Evolutionary conservation across 2,329 filamentous ascomycete species (phyloP), one percentile per base, ranked within the genome.

Genomic region (Nemania serpens): DNA sequence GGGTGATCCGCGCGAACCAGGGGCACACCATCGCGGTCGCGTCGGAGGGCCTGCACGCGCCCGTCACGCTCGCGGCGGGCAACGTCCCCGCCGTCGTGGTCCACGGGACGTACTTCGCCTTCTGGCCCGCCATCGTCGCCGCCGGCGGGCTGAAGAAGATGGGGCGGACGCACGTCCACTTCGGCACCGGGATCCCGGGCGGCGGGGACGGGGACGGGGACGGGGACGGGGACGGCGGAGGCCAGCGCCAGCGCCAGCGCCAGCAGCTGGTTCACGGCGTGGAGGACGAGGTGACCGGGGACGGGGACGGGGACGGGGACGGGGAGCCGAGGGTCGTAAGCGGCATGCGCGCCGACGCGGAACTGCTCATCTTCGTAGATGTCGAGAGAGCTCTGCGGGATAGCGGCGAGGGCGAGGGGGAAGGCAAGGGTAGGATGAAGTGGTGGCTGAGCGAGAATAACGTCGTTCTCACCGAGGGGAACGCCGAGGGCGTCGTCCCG

Each of bases 1-100:
- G 88, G 79, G 82, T 96, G 34, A 97, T 99, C 77, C 92, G 95
- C 70, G 95, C 95, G 29, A 97, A 96, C 72, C 95, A 98, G 78
- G 95, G 95, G 56, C 95, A 98, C 79, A 92, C 87, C 69, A 91
- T 99, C 72, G 86, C 87, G 71, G 78, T 88, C 37, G 88, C 91
- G 29, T 86, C 86, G n/a, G 85, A 88, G 48, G 84, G 84, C 0
- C 82, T 96, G 2, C 84, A 97, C 2, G 83, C 81, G 18, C 87
- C 88, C 6, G 80, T 97, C 59, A 88, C 86, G 1, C 72, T 85
- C 0, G 82, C 83, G 36, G 76, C 73, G 6, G 82, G 71, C 22
- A 85, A 85, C 63, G 69, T 93, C 1, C 91, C 91, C 0, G 71
- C 80, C 0, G 80, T 82, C 0, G 91, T 93, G 2, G 85, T 98